Percentiles rank a stretch among this genome's conserved stretches.
These are phyloP conservation scores for Dictyophora rubrovolvata DNA, from an alignment of 768 basidiomycete species.

Conservation along the genomic window DNA sequence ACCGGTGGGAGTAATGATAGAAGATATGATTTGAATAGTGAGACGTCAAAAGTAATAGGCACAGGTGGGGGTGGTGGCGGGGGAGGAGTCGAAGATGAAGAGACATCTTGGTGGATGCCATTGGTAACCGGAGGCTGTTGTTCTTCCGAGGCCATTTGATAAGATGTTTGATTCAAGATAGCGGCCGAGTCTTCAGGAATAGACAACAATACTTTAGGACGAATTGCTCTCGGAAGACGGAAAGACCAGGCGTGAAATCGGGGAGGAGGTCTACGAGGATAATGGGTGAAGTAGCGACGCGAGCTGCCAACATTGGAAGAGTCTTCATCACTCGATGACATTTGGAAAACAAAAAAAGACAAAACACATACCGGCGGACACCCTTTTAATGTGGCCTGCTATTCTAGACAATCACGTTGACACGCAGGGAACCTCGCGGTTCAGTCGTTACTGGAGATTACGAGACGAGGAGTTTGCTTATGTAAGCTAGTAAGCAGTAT, in stretches of 20 bases:
- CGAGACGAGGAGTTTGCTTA: neutral
- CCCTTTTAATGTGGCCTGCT: neutral
- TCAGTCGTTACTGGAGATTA: neutral
- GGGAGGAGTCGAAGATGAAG: constrained; percentile 1
- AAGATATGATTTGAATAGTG: constrained; percentile 63
- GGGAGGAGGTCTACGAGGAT: constrained; percentile 7
- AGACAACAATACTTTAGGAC: neutral
- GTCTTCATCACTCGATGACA: constrained; percentile 10
- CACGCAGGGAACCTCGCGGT: constrained; percentile 7
- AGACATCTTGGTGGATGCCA: constrained; percentile 7
- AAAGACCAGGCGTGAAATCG: constrained; percentile 10
- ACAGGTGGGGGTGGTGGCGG: constrained; percentile 19
- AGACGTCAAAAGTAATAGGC: constrained; percentile 46
- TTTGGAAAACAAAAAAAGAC: constrained; percentile 1
- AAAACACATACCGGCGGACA: neutral
- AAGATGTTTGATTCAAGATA: neutral
- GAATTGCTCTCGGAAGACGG: neutral
- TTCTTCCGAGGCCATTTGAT: constrained; percentile 3
- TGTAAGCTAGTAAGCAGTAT: neutral
- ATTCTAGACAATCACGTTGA: neutral
- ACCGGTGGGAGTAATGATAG: constrained; percentile 67
- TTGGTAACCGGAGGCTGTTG: neutral
- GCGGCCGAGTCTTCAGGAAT: neutral
- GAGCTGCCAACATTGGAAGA: neutral
- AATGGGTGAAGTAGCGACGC: constrained; percentile 5